Evolutionary conservation across 1,284 basidiomycete species (phyloP).

Genomic region (Ceratobasidium sp.): DNA sequence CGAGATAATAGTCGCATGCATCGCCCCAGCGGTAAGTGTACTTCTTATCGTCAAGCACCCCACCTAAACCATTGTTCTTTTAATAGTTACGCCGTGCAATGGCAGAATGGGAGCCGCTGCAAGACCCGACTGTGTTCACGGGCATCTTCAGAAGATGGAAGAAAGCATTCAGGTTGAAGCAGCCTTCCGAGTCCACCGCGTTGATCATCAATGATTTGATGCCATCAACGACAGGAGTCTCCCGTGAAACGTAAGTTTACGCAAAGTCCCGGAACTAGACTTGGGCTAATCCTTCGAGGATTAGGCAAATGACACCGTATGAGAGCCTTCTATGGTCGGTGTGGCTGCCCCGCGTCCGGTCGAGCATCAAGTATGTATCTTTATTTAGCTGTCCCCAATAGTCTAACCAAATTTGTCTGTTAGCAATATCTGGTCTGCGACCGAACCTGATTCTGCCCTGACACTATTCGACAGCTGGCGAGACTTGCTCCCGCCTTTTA

Average conservation of each 20-base stretch:
- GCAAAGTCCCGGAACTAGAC: not conserved
- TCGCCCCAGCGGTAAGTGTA: constrained; percentile 71
- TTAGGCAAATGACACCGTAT: constrained; percentile 82
- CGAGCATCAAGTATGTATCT: constrained; percentile 70
- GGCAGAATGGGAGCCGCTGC: constrained; percentile 72
- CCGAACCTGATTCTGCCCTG: constrained; percentile 74
- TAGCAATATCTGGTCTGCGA: constrained; percentile 86
- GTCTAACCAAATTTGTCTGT: constrained; percentile 1
- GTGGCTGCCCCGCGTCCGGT: constrained; percentile 94
- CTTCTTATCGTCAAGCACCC: constrained; percentile 11
- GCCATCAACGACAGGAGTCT: not conserved
- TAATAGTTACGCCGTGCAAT: constrained; percentile 65
- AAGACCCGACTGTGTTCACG: constrained; percentile 66
- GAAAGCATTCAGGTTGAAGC: constrained; percentile 62
- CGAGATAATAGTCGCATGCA: constrained; percentile 89
- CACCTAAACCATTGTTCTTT: not conserved
- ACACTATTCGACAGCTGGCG: constrained; percentile 88
- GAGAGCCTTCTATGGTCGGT: constrained; percentile 92
- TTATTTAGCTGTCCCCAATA: not conserved
- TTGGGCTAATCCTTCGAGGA: not conserved
- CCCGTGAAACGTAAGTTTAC: constrained; percentile 19
- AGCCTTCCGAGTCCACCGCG: constrained; percentile 22
- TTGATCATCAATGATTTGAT: constrained; percentile 27
- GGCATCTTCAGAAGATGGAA: constrained; percentile 68
- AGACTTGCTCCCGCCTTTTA: constrained; percentile 83